Percentiles rank a stretch among this genome's conserved stretches.
Conservation (phyloP, 352 stramenopile species). For the Globisporangium solare region DNA sequence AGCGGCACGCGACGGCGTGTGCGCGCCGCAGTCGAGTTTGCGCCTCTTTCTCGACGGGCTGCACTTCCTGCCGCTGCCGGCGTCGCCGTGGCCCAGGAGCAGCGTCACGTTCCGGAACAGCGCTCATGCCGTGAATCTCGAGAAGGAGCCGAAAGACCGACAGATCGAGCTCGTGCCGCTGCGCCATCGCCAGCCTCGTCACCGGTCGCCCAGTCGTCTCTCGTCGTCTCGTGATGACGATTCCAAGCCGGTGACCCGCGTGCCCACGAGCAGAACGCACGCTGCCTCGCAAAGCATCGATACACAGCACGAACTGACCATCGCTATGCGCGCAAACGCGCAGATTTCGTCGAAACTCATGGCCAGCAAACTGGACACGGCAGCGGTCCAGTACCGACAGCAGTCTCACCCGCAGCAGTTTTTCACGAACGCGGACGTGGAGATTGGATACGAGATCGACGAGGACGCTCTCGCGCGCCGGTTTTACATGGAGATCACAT, state of each 20-base stretch:
- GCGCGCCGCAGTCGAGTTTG: slow-evolving; percentile 5
- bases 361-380: slow-evolving; percentile 7
- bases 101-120: not conserved
- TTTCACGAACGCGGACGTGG: not conserved
- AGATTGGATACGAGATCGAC: slow-evolving; percentile 10
- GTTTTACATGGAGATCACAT: slow-evolving; percentile 9
- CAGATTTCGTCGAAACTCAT: slow-evolving; percentile 15
- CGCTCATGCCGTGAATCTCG: not conserved
- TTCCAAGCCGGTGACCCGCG: no score
- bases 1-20: not conserved
- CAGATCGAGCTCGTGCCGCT: slow-evolving; percentile 10
- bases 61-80: not conserved
- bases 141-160: not conserved
- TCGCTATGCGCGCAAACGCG: slow-evolving; percentile 6
- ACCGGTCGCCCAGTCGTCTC: not conserved
- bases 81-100: slow-evolving; percentile 8
- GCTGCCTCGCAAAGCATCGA: not conserved
- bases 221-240: no score
- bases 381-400: not conserved
- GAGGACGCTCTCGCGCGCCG: slow-evolving; percentile 6
- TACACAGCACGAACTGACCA: slow-evolving; percentile 1
- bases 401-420: not conserved
- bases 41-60: slow-evolving; percentile 7
- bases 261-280: not conserved
- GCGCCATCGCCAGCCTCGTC: not conserved